These are phyloP conservation scores for Arthrobotrys pseudoclavata DNA, from an alignment of 2,329 filamentous ascomycete genomes.

Conservation along the genomic window DNA sequence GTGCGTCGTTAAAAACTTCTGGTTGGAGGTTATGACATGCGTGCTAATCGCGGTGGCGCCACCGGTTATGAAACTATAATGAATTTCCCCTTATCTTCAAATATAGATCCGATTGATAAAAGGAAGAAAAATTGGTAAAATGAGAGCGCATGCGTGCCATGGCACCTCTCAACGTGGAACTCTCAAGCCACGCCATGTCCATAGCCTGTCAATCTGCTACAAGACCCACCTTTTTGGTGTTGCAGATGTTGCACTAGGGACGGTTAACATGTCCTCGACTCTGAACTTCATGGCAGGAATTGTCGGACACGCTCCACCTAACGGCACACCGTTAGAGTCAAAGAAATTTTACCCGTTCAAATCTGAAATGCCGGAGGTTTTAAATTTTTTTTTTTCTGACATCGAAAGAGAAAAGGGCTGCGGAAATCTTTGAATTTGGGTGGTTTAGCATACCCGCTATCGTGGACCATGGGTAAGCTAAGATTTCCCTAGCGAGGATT, in stretches of 20 bases:
- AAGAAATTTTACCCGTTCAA: slow-evolving; percentile 14
- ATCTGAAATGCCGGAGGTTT: slow-evolving; percentile 34
- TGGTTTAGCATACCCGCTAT: slow-evolving; percentile 1
- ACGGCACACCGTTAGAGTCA: slow-evolving; percentile 1
- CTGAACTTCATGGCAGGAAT: background rate
- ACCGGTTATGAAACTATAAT: slow-evolving; percentile 25
- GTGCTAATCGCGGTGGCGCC: slow-evolving; percentile 21
- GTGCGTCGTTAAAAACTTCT: slow-evolving; percentile 22
- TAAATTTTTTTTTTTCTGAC: slow-evolving; percentile 1
- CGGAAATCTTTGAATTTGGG: slow-evolving; percentile 16
- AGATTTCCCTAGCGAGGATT: slow-evolving; percentile 8
- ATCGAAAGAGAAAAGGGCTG: background rate
- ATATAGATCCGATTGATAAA: slow-evolving; percentile 35
- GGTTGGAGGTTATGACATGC: slow-evolving; percentile 5
- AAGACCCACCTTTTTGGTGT: slow-evolving; percentile 14
- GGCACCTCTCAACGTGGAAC: slow-evolving; percentile 20
- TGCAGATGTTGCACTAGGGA: slow-evolving; percentile 26
- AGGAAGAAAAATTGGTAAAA: background rate
- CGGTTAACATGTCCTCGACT: slow-evolving; percentile 7
- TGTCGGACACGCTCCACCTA: background rate
- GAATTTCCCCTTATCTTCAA: slow-evolving; percentile 8
- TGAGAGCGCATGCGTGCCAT: background rate
- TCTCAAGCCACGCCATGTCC: slow-evolving; percentile 16
- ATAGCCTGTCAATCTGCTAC: slow-evolving; percentile 25
- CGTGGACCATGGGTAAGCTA: background rate